Evolutionary conservation across 1,139 yeast genomes (phyloP), one percentile per base, ranked within the genome.

Genomic region (Chernovozyma aurita): DNA sequence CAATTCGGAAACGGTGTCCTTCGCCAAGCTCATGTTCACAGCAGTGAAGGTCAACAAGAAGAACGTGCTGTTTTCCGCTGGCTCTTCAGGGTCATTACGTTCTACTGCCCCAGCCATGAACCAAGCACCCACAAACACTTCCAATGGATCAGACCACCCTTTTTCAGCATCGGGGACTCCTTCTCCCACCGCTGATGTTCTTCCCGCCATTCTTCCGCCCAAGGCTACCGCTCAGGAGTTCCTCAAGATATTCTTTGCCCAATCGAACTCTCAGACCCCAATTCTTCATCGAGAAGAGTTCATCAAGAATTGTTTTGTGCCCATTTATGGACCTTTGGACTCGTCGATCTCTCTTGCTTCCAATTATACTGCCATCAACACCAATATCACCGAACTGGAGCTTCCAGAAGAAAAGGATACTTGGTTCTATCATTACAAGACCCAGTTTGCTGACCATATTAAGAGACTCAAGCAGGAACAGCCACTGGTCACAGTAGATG

Each of bases 191-290:
- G 25, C 25, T 40, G 49, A 50, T 7, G 45, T 63, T 4, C 55
- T 57, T 8, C 73, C 80, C 0, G 80, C 81, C 0, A 53, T 65
- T 31, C 55, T 88, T 25, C 96, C 96, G 0, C 74, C 86, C 1
- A 85, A 85, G 48, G 61, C 65, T 17, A 75, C 79, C 15, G 95
- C 96, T 0, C 78, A 83, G 47, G 70, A 70, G 37, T 72, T 85
- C 36, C 52, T 87, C n/a, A 71, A 76, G 34, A 67, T 78, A 3
- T 87, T 73, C 55, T 88, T 88, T 52, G 76, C 85, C 17, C 92
- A 84, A 48, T 76, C 92, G 14, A 87, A 87, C 52, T 67, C 95
- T 3, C 95, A 86, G 55, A 53, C 85, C 28, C 96, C 96, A 0
- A 70, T 87, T 4, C 58, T 88, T 35, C 96, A 88, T 53, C 71